Conservation (phyloP, 2,329 filamentous ascomycete species). For the Nemania abortiva region DNA sequence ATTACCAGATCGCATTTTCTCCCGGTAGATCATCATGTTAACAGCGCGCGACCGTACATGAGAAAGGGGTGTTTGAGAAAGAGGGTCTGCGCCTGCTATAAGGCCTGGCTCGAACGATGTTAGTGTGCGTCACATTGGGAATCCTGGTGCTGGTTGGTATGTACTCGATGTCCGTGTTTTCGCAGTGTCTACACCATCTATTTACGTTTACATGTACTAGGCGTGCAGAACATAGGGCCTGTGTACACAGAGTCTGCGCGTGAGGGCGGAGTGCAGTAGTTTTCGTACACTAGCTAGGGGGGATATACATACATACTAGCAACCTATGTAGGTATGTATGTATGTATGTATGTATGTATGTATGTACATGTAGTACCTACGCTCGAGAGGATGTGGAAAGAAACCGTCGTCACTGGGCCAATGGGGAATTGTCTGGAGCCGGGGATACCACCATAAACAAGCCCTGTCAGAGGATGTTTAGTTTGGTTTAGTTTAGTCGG, state of each 20-base stretch:
- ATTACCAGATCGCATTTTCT: slow-evolving; percentile 29
- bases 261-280: slow-evolving; percentile 23
- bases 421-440: background rate
- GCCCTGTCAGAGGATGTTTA: slow-evolving; percentile 8
- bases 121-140: slow-evolving; percentile 26
- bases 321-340: no score
- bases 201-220: background rate
- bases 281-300: slow-evolving; percentile 3
- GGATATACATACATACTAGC: no score
- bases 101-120: slow-evolving; percentile 26
- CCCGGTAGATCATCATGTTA: slow-evolving; percentile 36
- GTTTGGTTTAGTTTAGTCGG: background rate
- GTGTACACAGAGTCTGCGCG: background rate
- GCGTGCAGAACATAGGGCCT: background rate
- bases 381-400: slow-evolving; percentile 12
- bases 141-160: slow-evolving; percentile 14
- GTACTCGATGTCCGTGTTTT: slow-evolving; percentile 5
- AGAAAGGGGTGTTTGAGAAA: slow-evolving; percentile 10
- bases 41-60: slow-evolving; percentile 15
- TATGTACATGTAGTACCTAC: no score
- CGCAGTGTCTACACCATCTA: slow-evolving; percentile 4
- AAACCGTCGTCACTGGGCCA: background rate
- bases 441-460: background rate
- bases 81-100: slow-evolving; percentile 26
- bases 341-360: no score